Evolutionary conservation across 1,284 basidiomycete genomes (phyloP), one percentile per base, ranked within the genome.

Genomic region (Ceraceosorus bombacis): DNA sequence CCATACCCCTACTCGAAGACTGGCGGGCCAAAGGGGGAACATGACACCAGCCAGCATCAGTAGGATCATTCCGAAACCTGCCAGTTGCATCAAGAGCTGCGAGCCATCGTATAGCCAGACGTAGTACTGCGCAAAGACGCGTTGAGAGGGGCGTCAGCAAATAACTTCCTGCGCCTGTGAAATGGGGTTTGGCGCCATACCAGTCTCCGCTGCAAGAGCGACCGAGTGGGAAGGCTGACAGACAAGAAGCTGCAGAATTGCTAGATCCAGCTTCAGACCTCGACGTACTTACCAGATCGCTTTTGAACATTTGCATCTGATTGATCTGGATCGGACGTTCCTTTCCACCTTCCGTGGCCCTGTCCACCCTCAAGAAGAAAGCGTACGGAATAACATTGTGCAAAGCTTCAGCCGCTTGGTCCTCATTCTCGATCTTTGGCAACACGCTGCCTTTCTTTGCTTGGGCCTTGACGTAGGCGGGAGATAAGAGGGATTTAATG

Each of bases 81-180:
- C 90, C n/a, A 92, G 83, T 73, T 94, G 92, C 10, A 89, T 91
- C 67, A 87, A 90, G 82, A 91, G 86, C 76, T 96, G 91, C 3
- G 88, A 88, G 48, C 92, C 91, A 67, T 95, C 91, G 79, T 91
- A 92, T 80, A 98, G 90, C 94, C 94, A 98, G 15, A 88, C 92
- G 78, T 90, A 98, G 65, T 77, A 61, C 70, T 68, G 59, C 36
- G 37, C 27, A 27, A 36, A 13, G 9, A 8, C 3, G 27, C 27
- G 27, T 38, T 12, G 51, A 17, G 12, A 17, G 15, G 41, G 41
- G 27, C 1, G 15, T n/a, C 12, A 10, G 41, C 12, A 17, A 52
- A 36, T 17, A 3, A n/a, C 12, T 12, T 10, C 12, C 2, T 52
- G 17, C 10, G 43, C 43, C 12, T 48, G 43, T 12, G 43, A 48